Evolutionary conservation across 2,329 filamentous ascomycete species (phyloP).

Genomic region (Atkinsonella hypoxylon): DNA sequence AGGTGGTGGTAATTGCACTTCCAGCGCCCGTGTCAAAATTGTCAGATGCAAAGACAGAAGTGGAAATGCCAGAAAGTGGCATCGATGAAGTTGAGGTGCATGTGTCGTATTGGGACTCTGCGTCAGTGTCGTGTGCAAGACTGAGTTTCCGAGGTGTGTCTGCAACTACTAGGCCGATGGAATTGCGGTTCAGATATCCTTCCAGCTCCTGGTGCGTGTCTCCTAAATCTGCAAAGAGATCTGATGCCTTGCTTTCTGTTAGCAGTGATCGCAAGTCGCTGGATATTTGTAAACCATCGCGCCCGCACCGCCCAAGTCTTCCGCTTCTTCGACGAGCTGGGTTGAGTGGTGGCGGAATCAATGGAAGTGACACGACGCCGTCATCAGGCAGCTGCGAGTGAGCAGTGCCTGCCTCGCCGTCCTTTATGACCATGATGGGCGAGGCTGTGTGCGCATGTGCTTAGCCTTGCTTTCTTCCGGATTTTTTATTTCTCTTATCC

Average conservation of each 20-base stretch:
- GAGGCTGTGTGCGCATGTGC: background rate
- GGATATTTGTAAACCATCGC: background rate
- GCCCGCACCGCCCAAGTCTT: background rate
- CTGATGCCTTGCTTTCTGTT: constrained; percentile 5
- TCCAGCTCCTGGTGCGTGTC: constrained; percentile 8
- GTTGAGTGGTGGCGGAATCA: constrained; percentile 5
- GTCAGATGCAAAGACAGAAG: background rate
- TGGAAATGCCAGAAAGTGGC: background rate
- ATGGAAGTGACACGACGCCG: background rate
- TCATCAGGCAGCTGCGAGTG: constrained; percentile 2
- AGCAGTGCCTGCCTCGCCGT: constrained; percentile 1
- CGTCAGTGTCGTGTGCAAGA: constrained; percentile 4
- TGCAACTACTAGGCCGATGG: background rate
- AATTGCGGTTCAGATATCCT: constrained; percentile 5
- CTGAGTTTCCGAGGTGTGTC: background rate
- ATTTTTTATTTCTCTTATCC: background rate
- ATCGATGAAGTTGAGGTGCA: background rate
- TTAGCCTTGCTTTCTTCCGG: background rate
- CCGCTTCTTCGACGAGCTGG: constrained; percentile 2
- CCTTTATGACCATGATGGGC: background rate
- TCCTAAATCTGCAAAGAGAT: constrained; percentile 10
- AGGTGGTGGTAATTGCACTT: background rate
- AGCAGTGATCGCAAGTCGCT: background rate
- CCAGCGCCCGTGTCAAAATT: background rate
- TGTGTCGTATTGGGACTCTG: constrained; percentile 4